Base-by-base conservation (phyloP, 1,284 basidiomycete genomes). In the Stereum hirsutum region DNA sequence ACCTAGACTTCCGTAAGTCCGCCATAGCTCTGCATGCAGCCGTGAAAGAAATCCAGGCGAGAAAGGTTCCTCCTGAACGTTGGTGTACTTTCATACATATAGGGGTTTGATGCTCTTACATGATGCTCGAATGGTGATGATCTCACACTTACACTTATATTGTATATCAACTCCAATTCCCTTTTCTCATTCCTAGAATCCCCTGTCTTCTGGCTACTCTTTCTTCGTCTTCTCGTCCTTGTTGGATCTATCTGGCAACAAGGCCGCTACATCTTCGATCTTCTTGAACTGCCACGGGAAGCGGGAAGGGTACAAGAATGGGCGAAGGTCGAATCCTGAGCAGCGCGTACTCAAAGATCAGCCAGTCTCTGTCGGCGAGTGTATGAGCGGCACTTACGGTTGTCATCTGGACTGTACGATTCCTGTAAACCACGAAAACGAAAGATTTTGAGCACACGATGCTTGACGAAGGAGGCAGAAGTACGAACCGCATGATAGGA, bases 251-350 rank as follows among this genome's bases (percentile, higher is more conserved):
- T 93, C 86, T 1, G 87, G 88, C 26, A 91, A 65, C 4, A 59
- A 66, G 8, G 77, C 80, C 6, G 86, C 90, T 3, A 90, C 68
- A 46, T 82, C 79, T 55, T 98, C 94, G 46, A 99, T 98, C 68
- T 89, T 91, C 59, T 72, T 80, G 66, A 97, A 99, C 60, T 99
- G 96, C 81, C 90, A 97, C 0, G 89, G 86, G 68, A 98, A 99
- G 42, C 89, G 76, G 21, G 86, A 81, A 5, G 92, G 90, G 62
- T 98, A 99, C 41, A 99, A 68, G 77, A 99, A 99, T 0, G 94
- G 96, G 21, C 95, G 79, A 31, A 98, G 62, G 61, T 99, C 95
- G 57, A 95, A 99, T 51, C 91, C 89, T 93, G 55, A 28, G 3
- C 11, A 2, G 1, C 10, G 39, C 27, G 26, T 26, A 23, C 26